These are phyloP conservation scores for Mortierella sp. DNA, from an alignment of 371 early-diverging fungal genomes.

Conservation along the genomic window DNA sequence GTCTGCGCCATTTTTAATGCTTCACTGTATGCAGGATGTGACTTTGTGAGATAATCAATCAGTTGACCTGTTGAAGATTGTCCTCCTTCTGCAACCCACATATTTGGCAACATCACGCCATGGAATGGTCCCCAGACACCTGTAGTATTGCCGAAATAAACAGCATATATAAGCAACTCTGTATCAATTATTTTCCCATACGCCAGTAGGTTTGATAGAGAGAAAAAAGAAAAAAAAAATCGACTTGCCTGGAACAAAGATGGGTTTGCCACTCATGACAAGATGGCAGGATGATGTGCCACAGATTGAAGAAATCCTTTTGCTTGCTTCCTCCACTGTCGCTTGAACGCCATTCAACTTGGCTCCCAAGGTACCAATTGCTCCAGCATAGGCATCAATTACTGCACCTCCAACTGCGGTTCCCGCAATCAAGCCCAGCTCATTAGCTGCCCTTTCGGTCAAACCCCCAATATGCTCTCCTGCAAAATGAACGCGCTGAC, in stretches of 20 bases:
- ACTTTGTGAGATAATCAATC: conserved; percentile 71
- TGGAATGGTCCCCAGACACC: conserved; percentile 72
- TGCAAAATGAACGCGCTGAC: conserved; percentile 60
- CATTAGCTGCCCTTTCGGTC: conserved; percentile 63
- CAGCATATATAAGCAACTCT: not conserved
- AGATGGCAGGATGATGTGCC: conserved; percentile 84
- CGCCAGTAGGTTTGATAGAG: not conserved
- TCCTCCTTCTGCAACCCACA: conserved; percentile 80
- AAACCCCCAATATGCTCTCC: conserved; percentile 74
- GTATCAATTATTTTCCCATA: not conserved
- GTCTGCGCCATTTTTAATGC: conserved; percentile 49
- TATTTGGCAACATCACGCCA: conserved; percentile 71
- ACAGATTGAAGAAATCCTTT: conserved; percentile 77
- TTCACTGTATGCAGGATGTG: conserved; percentile 67
- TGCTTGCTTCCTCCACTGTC: conserved; percentile 56
- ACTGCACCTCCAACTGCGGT: conserved; percentile 76
- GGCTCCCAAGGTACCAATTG: conserved; percentile 69
- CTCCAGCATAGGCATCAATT: conserved; percentile 86
- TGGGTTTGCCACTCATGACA: conserved; percentile 66
- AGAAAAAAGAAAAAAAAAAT: conserved; percentile 3
- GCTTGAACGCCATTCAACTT: conserved; percentile 46
- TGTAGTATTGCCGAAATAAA: conserved; percentile 1
- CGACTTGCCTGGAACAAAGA: conserved; percentile 69
- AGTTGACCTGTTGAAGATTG: conserved; percentile 81
- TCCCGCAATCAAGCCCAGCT: conserved; percentile 67